Conservation (phyloP, 2,329 filamentous ascomycete genomes). For the Botrytis elliptica region DNA sequence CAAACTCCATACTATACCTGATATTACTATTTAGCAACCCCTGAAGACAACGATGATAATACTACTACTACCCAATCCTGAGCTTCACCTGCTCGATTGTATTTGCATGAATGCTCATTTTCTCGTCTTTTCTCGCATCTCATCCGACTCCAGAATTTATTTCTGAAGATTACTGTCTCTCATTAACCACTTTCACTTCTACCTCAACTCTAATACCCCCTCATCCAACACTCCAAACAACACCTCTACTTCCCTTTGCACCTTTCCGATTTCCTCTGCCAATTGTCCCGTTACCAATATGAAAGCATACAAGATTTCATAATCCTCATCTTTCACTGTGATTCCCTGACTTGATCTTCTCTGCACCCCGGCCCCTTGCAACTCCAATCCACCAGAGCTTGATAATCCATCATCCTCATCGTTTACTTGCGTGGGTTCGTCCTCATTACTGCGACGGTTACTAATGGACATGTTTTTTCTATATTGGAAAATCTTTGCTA, state of each 20-base stretch:
- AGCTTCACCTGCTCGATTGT: neutral
- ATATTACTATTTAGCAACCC: neutral
- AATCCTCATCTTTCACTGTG: conserved; percentile 70
- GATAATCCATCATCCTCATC: conserved; percentile 18
- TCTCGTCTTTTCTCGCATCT: neutral
- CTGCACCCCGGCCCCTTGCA: neutral
- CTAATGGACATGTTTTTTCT: conserved; percentile 55
- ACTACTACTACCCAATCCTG: neutral
- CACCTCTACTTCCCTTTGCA: conserved; percentile 60
- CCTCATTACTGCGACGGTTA: conserved; percentile 9
- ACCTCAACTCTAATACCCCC: conserved; percentile 58
- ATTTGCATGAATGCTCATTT: too few relatives aligned
- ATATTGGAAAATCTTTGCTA: conserved; percentile 87
- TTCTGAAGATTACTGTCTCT: neutral
- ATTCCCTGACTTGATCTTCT: conserved; percentile 24
- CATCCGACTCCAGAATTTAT: neutral
- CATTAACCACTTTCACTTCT: neutral
- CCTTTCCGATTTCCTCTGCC: conserved; percentile 60
- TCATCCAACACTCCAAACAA: conserved; percentile 63
- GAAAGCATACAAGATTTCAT: conserved; percentile 90
- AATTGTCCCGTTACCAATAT: conserved; percentile 67
- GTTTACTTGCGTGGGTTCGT: conserved; percentile 8
- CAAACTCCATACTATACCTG: neutral
- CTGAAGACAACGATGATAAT: too few relatives aligned
- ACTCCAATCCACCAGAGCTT: neutral